phyloP scores from a whole-genome alignment of 805 yeast species.

The Saturnispora hagleri region DNA sequence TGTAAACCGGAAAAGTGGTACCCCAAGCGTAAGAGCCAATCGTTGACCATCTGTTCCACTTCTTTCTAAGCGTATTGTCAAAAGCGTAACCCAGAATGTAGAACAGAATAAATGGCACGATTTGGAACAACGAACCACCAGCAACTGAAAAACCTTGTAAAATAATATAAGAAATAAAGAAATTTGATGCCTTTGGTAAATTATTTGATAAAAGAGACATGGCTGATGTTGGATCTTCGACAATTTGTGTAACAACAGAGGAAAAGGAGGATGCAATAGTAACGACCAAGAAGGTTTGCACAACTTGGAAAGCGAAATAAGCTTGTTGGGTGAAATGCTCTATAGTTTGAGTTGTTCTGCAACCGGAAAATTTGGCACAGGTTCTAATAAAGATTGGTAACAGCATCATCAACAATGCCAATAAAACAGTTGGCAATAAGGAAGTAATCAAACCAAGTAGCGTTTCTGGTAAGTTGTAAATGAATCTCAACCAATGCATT shows the following conservation, averaged over 20 bases:
- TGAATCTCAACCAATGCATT: slow-evolving; percentile 45
- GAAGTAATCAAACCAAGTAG: slow-evolving; percentile 61
- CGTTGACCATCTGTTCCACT: slow-evolving; percentile 47
- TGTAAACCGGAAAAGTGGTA: slow-evolving; percentile 66
- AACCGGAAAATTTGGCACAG: slow-evolving; percentile 54
- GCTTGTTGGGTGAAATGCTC: slow-evolving; percentile 60
- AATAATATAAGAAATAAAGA: slow-evolving; percentile 57
- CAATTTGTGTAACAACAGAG: slow-evolving; percentile 53
- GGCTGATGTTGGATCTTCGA: slow-evolving; percentile 48
- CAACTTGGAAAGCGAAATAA: slow-evolving; percentile 59
- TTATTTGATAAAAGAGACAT: slow-evolving; percentile 54
- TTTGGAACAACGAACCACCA: slow-evolving; percentile 57
- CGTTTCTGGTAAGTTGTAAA: slow-evolving; percentile 43
- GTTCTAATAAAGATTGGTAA: slow-evolving; percentile 57
- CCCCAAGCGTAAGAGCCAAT: slow-evolving; percentile 60
- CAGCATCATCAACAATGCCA: slow-evolving; percentile 56
- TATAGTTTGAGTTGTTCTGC: slow-evolving; percentile 45
- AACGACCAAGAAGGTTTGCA: slow-evolving; percentile 63
- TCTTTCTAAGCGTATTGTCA: slow-evolving; percentile 61
- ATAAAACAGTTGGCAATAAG: slow-evolving; percentile 55
- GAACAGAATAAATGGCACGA: slow-evolving; percentile 48
- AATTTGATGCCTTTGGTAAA: slow-evolving; percentile 66
- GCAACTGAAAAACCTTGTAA: slow-evolving; percentile 61
- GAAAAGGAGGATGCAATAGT: slow-evolving; percentile 67
- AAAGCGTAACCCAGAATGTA: slow-evolving; percentile 48